These are phyloP conservation scores for Pontederia crassipes DNA, from an alignment of 176 grass and related monocot genomes.

Conservation along the genomic window DNA sequence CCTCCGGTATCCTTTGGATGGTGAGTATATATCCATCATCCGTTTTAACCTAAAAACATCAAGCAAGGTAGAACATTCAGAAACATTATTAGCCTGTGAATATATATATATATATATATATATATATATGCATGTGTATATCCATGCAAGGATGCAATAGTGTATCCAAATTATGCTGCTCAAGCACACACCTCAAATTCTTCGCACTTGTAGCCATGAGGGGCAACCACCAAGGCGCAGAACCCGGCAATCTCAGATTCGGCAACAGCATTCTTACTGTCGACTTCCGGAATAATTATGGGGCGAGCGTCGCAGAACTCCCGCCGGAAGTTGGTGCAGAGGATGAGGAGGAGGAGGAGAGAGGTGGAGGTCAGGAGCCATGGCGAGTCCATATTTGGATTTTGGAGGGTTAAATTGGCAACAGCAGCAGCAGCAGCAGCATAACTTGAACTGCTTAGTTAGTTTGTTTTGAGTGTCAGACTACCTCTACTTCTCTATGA, in stretches of 20 bases:
- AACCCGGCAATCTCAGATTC: not conserved
- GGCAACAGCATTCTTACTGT: not conserved
- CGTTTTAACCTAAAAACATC: constrained; percentile 46
- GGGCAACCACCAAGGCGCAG: constrained; percentile 37
- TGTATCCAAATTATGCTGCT: not conserved
- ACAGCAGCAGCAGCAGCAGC: too few species aligned
- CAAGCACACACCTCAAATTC: constrained; percentile 42
- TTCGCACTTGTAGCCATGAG: constrained; percentile 57
- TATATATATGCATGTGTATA: too few species aligned
- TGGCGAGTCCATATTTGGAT: too few species aligned
- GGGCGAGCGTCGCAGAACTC: not conserved
- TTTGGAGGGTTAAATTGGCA: too few species aligned
- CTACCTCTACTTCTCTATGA: too few species aligned
- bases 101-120: too few species aligned
- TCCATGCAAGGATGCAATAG: too few species aligned
- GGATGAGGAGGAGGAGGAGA: not conserved
- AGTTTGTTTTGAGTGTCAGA: too few species aligned
- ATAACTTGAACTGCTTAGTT: too few species aligned
- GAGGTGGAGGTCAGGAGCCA: not conserved
- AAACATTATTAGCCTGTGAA: not conserved
- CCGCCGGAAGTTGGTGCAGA: not conserved
- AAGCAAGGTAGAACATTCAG: not conserved
- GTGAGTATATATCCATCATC: constrained; percentile 67
- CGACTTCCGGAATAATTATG: not conserved
- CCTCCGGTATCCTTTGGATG: constrained; percentile 54